Conservation (phyloP, 1,284 basidiomycete species). For the Hemileia vastatrix region DNA sequence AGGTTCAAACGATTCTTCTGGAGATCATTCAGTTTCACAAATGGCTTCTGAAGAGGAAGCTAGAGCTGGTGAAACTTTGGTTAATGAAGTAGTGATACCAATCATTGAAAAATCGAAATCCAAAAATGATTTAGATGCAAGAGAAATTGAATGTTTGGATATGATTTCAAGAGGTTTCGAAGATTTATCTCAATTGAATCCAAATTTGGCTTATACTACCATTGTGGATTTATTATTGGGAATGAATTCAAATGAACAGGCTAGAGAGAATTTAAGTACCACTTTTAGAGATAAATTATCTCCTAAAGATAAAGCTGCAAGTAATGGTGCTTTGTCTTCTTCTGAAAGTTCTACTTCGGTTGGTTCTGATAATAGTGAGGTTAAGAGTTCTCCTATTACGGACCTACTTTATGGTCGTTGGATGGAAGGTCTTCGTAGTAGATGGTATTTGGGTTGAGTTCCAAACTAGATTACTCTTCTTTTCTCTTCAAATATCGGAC, state of each 20-base stretch:
- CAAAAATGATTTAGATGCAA: conserved; percentile 68
- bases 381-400: conserved; percentile 60
- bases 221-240: conserved; percentile 80
- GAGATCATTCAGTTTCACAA: conserved; percentile 4
- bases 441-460: conserved; percentile 26
- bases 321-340: conserved; percentile 62
- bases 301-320: conserved; percentile 59
- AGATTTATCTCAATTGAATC: conserved; percentile 68
- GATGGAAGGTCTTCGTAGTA: conserved; percentile 65
- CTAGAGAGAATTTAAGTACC: conserved; percentile 28
- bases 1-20: conserved; percentile 15
- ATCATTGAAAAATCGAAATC: conserved; percentile 58
- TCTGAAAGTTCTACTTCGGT: conserved; percentile 16
- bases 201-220: conserved; percentile 71
- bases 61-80: conserved; percentile 46
- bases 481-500: too few species aligned
- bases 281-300: conserved; percentile 29
- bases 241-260: conserved; percentile 52
- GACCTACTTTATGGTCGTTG: conserved; percentile 90
- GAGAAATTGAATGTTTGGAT: conserved; percentile 75
- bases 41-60: conserved; percentile 25
- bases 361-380: conserved; percentile 23
- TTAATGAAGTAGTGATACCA: conserved; percentile 71
- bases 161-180: conserved; percentile 80
- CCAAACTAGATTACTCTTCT: too few species aligned